Conservation (phyloP, 2,329 filamentous ascomycete genomes). For the Aspergillus jensenii region DNA sequence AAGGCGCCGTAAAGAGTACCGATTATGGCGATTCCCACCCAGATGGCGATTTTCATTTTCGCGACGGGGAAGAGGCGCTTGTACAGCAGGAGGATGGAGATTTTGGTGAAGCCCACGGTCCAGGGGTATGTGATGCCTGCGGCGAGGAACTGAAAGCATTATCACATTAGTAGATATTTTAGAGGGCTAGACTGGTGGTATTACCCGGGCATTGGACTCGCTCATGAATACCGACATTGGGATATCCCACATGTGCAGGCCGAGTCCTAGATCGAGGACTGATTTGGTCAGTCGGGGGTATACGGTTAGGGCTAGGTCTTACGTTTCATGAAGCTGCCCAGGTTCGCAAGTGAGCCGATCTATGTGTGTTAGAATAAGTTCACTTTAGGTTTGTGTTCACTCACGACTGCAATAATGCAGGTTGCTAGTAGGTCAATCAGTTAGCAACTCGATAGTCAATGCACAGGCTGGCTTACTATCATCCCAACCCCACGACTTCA, state of each 20-base stretch:
- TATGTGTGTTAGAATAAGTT: background rate
- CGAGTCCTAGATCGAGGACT: background rate
- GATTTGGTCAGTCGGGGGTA: background rate
- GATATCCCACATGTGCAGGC: conserved; percentile 6
- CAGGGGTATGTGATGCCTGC: background rate
- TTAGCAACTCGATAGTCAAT: background rate
- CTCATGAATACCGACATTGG: background rate
- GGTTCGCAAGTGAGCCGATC: background rate
- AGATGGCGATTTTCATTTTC: background rate
- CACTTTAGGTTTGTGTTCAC: background rate
- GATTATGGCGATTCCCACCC: background rate
- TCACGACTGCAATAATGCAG: background rate
- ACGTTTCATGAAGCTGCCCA: conserved; percentile 1
- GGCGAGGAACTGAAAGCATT: background rate
- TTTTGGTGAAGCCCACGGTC: conserved; percentile 2
- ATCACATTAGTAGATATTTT: no score
- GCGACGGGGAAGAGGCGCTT: background rate
- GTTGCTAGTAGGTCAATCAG: background rate
- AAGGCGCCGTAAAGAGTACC: background rate
- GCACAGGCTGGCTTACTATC: background rate
- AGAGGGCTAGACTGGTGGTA: background rate
- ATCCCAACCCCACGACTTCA: background rate
- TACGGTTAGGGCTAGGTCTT: background rate
- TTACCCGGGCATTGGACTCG: no score
- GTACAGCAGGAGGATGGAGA: conserved; percentile 4